Base-by-base conservation (phyloP, 345 rosid genomes). In the Syzygium aqueum region DNA sequence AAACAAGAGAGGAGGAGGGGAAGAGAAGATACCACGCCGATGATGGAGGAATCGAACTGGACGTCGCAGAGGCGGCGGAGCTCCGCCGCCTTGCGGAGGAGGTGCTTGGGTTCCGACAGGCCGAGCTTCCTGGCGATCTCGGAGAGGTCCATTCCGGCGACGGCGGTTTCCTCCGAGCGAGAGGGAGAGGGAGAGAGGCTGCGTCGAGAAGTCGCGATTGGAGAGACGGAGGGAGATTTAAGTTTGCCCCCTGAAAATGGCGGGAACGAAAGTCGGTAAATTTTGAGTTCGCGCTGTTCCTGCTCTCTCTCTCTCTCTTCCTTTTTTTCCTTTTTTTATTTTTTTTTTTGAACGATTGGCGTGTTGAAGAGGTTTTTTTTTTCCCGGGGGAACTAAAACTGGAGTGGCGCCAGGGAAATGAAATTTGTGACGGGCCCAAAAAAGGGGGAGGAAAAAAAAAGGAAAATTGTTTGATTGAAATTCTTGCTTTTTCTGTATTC, bases 31-130 rank as follows among this genome's bases (percentile, higher is more conserved):
- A 97, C 99, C 51, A 97, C 93, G 82, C 99, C 99, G 90, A 97
- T 94, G 84, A 96, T 59, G 43, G 99, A 97, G 53, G 99, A 96
- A 86, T 96, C 98, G 86, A 97, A 97, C 88, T 94, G 98, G 30
- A 95, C 96, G 86, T 97, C 99, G 82, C 96, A 95, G 78, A 97
- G 97, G 86, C 99, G 98, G 85, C 99, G 99, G 86, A 96, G 92
- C 95, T 97, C 99, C 9, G 98, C 95, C 2, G 99, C 99, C 91
- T 95, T 96, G n/a, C 99, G 92, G 77, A 97, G 52, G 16, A 97
- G 88, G 14, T 89, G 88, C 88, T 96, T 96, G 88, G 94, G 84
- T 7, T 94, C 90, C n/a, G 95, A 91, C 82, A 97, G 93, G 52
- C 92, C 94, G n/a, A 97, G 95, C 89, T 93, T 95, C 88, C 84